phyloP scores from a whole-genome alignment of 176 grass and related monocot genomes.

The Musa beccarii region DNA sequence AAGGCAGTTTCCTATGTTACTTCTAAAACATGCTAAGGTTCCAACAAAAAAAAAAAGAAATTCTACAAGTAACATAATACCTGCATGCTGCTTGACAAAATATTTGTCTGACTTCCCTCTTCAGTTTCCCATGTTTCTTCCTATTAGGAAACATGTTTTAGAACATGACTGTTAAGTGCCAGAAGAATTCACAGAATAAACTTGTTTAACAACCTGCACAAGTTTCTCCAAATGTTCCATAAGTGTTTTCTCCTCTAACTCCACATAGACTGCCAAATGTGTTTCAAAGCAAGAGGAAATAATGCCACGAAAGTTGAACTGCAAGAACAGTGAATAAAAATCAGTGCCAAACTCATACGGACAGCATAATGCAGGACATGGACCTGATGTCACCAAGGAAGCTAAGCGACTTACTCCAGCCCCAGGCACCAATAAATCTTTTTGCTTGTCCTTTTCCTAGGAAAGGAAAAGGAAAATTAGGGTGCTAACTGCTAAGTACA shows the following conservation, averaged over 20 bases:
- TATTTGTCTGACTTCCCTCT: slow-evolving; percentile 96
- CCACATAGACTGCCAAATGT: slow-evolving; percentile 87
- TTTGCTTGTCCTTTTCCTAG: slow-evolving; percentile 86
- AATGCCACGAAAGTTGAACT: slow-evolving; percentile 99
- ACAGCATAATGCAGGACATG: neutral
- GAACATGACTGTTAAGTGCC: neutral
- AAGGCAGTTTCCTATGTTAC: no score
- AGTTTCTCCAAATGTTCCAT: slow-evolving; percentile 96
- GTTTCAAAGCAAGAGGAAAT: slow-evolving; percentile 98
- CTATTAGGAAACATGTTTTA: slow-evolving; percentile 30
- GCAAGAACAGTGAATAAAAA: slow-evolving; percentile 16
- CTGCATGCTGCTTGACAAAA: slow-evolving; percentile 98
- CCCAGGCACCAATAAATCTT: slow-evolving; percentile 68
- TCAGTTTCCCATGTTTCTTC: slow-evolving; percentile 99
- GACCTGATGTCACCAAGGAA: neutral
- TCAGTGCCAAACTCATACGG: neutral
- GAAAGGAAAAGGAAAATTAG: slow-evolving; percentile 24
- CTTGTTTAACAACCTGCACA: slow-evolving; percentile 50
- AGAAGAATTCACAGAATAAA: neutral
- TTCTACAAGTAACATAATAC: slow-evolving; percentile 12
- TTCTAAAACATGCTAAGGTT: neutral
- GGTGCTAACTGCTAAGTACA: neutral
- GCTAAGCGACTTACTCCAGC: slow-evolving; percentile 78
- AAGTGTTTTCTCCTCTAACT: slow-evolving; percentile 94
- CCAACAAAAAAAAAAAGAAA: neutral